Evolutionary conservation across 164 flowering plant genomes (phyloP), one percentile per base, ranked within the genome.

Genomic region (Nelumbo lutea): DNA sequence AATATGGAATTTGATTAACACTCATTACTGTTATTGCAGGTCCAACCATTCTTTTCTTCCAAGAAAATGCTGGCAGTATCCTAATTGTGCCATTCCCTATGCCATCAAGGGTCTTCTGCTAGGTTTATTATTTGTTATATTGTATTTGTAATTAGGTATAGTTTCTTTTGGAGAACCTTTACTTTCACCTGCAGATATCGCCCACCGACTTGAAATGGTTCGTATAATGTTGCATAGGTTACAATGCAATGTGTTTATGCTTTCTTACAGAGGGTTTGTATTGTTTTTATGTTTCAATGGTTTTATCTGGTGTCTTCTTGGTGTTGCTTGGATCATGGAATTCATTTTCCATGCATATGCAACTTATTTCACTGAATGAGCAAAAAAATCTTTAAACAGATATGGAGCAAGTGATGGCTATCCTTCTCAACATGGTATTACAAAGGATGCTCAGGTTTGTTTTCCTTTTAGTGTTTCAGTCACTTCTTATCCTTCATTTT

Each of bases 61-160:
- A 96, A 79, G 99, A 96, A 82, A 96, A 96, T 85, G 99, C 99
- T 73, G 99, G 99, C 76, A 96, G 99, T 96, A 96, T 95, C 99
- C 97, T 88, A 44, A 43, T 67, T 15, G 45, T 62, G 9, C 42
- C 68, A 51, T 58, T 11, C 65, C 13, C 38, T 8, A 9, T 2
- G 70, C 38, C 42, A 45, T 73, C 5, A n/a, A 2, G 39, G 11
- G 15, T 67, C 5, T 40, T 62, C 38, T 27, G 11, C 44, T 55
- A 41, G 56, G 11, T 64, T 61, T 3, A 9, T 11, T 51, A 39
- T 58, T 63, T 42, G 4, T 40, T 42, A 59, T 14, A 10, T 38
- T 64, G 11, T 53, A 8, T 46, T 10, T 7, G 44, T 48, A 46
- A 66, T 58, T 69, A 59, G 45, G 47, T 59, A 27, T 43, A 43